A percentile compares a stretch with the other conserved stretches of the same genome.
phyloP scores from a whole-genome alignment of 2,329 filamentous ascomycete genomes.

The Beauveria varroae region DNA sequence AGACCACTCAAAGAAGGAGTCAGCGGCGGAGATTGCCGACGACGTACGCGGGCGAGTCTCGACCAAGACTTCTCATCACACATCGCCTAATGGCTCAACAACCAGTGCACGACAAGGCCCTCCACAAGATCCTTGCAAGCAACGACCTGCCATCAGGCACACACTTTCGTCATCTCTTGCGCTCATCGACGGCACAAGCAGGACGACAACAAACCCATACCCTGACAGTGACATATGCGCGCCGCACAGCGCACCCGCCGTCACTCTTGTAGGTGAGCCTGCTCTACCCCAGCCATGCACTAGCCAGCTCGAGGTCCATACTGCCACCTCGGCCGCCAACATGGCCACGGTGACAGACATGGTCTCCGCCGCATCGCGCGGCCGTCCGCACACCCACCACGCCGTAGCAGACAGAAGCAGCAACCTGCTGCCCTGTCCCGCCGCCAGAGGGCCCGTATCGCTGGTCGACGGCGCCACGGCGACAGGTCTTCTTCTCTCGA shows the following conservation, averaged over 20 bases:
- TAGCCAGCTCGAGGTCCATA: conserved; percentile 40
- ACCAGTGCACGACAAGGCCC: conserved; percentile 15
- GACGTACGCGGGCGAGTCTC: conserved; percentile 44
- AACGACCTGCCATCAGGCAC: conserved; percentile 17
- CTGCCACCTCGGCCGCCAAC: conserved; percentile 18
- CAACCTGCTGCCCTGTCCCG: conserved; percentile 12
- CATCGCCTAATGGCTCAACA: conserved; percentile 24
- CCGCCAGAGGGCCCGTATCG: not conserved
- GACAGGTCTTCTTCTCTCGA: conserved; percentile 10
- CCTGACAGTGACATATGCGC: conserved; percentile 24
- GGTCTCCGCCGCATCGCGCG: not conserved
- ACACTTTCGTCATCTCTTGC: conserved; percentile 26
- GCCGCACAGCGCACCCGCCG: conserved; percentile 18
- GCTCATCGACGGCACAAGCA: conserved; percentile 23
- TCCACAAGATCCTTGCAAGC: not conserved
- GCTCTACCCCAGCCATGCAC: conserved; percentile 50
- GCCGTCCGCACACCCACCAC: not conserved
- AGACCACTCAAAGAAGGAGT: conserved; percentile 44
- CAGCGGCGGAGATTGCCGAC: conserved; percentile 48
- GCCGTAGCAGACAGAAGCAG: not conserved
- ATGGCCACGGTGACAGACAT: not conserved
- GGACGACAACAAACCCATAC: not conserved
- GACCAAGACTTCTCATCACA: conserved; percentile 29
- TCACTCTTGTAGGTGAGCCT: conserved; percentile 42
- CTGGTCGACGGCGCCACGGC: conserved; percentile 7